Percentiles rank a stretch among this genome's conserved stretches.
phyloP scores from a whole-genome alignment of 1,284 basidiomycete species.

The Puccinia novopanici region DNA sequence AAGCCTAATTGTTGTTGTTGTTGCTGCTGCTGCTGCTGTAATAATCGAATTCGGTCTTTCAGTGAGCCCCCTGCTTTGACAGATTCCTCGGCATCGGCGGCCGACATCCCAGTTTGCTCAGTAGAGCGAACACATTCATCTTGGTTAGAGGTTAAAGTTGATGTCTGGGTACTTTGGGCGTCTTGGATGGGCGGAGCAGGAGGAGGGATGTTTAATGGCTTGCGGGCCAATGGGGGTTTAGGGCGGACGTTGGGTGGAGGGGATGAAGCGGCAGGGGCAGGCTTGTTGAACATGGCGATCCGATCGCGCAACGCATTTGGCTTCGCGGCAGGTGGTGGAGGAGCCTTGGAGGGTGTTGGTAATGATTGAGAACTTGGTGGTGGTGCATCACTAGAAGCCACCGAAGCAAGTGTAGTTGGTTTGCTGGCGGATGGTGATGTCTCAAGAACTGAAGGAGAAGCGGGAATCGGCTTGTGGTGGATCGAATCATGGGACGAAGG shows the following conservation, averaged over 20 bases:
- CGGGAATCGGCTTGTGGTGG: not conserved
- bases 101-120: slow-evolving; percentile 44
- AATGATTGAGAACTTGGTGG: slow-evolving; percentile 8
- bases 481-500: not conserved
- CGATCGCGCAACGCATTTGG: slow-evolving; percentile 48
- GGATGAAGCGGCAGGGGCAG: not conserved
- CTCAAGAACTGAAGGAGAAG: not conserved
- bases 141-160: not conserved
- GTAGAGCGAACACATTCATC: slow-evolving; percentile 21
- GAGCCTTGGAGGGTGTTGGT: slow-evolving; percentile 9
- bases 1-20: slow-evolving; percentile 40
- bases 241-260: slow-evolving; percentile 27
- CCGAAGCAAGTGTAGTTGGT: not conserved
- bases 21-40: not conserved
- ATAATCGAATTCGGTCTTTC: slow-evolving; percentile 47
- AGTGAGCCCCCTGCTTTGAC: slow-evolving; percentile 48
- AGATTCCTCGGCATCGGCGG: slow-evolving; percentile 49
- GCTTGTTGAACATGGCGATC: slow-evolving; percentile 51
- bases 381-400: slow-evolving; percentile 6
- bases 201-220: slow-evolving; percentile 41
- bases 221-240: slow-evolving; percentile 47
- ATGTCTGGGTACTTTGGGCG: slow-evolving; percentile 3
- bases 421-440: not conserved
- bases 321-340: slow-evolving; percentile 38
- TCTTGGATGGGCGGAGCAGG: slow-evolving; percentile 40